phyloP scores from a whole-genome alignment of 176 grass and related monocot species.

The Phyllostachys edulis region DNA sequence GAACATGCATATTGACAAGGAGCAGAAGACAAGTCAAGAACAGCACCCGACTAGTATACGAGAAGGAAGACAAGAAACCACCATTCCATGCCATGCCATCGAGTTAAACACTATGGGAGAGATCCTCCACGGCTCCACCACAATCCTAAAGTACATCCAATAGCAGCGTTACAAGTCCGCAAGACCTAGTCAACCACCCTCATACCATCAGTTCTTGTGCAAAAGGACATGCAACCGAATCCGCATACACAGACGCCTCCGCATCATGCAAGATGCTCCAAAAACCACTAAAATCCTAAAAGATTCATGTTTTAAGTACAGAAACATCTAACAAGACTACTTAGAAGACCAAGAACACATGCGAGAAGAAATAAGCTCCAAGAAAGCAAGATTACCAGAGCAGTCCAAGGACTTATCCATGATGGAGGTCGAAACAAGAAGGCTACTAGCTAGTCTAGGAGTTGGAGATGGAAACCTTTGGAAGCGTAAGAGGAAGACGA shows the following conservation, averaged over 20 bases:
- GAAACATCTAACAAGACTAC: not conserved
- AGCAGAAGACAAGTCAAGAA: not conserved
- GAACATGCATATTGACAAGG: constrained; percentile 11
- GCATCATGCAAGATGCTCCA: constrained; percentile 30
- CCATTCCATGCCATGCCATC: not conserved
- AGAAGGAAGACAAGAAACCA: not conserved
- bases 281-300: not conserved
- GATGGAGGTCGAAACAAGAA: not conserved
- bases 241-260: not conserved
- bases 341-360: constrained; percentile 3
- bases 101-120: not conserved
- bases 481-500: constrained; percentile 36
- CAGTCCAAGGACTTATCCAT: not conserved
- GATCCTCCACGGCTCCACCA: constrained; percentile 14
- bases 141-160: constrained; percentile 18
- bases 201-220: not conserved
- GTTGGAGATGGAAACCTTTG: constrained; percentile 36
- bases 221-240: constrained; percentile 26
- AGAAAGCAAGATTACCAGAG: constrained; percentile 9
- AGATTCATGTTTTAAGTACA: not conserved
- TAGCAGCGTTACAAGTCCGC: not conserved
- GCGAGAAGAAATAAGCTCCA: not conserved
- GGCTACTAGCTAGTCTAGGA: not conserved
- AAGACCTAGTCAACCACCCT: constrained; percentile 27
- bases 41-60: not conserved